Evolutionary conservation across 1,284 basidiomycete genomes (phyloP).

Genomic region (Austroboletus novae-zelandiae): DNA sequence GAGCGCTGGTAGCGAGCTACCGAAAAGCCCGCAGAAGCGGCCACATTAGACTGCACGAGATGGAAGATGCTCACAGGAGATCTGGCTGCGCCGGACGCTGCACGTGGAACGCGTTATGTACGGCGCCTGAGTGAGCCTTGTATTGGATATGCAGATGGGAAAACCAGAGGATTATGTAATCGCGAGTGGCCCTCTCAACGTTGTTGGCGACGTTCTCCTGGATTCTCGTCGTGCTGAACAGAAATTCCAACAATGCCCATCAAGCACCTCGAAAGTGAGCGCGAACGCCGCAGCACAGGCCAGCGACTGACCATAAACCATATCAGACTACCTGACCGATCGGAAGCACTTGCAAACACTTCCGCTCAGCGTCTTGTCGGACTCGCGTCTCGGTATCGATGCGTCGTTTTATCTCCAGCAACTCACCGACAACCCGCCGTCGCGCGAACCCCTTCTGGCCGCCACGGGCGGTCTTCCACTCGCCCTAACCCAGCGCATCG

Average conservation of each 20-base stretch:
- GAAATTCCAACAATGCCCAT: slow-evolving; percentile 43
- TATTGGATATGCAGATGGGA: no score
- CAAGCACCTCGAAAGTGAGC: slow-evolving; percentile 54
- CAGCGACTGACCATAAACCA: background rate
- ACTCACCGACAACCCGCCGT: slow-evolving; percentile 73
- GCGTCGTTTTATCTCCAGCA: slow-evolving; percentile 86
- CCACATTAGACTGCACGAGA: slow-evolving; percentile 13
- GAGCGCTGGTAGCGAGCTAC: background rate
- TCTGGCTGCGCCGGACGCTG: background rate
- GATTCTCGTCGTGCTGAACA: slow-evolving; percentile 6
- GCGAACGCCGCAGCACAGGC: background rate
- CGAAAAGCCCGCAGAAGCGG: slow-evolving; percentile 6
- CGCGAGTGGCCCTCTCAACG: slow-evolving; percentile 11
- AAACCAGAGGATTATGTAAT: slow-evolving; percentile 28
- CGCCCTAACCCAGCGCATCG: slow-evolving; percentile 82
- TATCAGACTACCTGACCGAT: slow-evolving; percentile 79
- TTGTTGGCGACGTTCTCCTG: slow-evolving; percentile 21
- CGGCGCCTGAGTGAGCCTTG: background rate
- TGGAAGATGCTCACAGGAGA: slow-evolving; percentile 21
- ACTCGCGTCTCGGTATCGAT: slow-evolving; percentile 97
- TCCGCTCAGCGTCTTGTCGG: slow-evolving; percentile 80
- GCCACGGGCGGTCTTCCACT: slow-evolving; percentile 93
- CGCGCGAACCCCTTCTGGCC: slow-evolving; percentile 87
- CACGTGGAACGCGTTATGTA: slow-evolving; percentile 16
- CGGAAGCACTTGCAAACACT: slow-evolving; percentile 85